Evolutionary conservation across 2,329 filamentous ascomycete genomes (phyloP).

Genomic region (Colletotrichum sansevieriae): DNA sequence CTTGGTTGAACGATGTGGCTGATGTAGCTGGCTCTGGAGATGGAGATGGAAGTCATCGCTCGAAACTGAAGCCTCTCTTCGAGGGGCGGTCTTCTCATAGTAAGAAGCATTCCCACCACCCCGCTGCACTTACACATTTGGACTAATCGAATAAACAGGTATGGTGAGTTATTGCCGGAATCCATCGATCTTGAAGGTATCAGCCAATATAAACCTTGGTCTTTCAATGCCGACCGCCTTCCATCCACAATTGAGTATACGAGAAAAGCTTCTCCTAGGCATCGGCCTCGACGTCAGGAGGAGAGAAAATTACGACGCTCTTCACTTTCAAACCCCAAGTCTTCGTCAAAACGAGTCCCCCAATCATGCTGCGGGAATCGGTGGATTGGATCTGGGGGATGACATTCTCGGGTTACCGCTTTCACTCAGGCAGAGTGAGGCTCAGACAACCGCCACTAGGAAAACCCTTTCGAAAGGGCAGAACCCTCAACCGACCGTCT

Average conservation of each 20-base stretch:
- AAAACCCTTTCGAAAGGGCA: neutral
- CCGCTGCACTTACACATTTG: too few relatives aligned
- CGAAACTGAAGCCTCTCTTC: too few relatives aligned
- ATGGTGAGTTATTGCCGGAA: neutral
- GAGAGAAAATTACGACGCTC: neutral
- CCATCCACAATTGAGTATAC: conserved; percentile 6
- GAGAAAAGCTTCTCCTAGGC: conserved; percentile 24
- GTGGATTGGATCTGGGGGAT: conserved; percentile 9
- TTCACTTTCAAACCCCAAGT: neutral
- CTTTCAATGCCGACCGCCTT: conserved; percentile 12
- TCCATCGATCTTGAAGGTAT: neutral
- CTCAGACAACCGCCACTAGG: neutral
- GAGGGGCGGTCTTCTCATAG: too few relatives aligned
- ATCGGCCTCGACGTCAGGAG: neutral
- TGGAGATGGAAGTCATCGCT: too few relatives aligned
- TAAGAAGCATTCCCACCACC: too few relatives aligned
- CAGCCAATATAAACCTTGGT: neutral
- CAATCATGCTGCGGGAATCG: conserved; percentile 7
- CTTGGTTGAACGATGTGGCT: too few relatives aligned
- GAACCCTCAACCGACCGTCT: neutral
- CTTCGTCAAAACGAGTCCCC: neutral
- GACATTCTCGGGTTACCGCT: conserved; percentile 3
- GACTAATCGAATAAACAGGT: neutral
- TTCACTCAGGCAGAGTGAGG: neutral
- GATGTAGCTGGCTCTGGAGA: too few relatives aligned